Conservation (phyloP, 2,329 filamentous ascomycete species). For the Scolecobasidium constrictum region DNA sequence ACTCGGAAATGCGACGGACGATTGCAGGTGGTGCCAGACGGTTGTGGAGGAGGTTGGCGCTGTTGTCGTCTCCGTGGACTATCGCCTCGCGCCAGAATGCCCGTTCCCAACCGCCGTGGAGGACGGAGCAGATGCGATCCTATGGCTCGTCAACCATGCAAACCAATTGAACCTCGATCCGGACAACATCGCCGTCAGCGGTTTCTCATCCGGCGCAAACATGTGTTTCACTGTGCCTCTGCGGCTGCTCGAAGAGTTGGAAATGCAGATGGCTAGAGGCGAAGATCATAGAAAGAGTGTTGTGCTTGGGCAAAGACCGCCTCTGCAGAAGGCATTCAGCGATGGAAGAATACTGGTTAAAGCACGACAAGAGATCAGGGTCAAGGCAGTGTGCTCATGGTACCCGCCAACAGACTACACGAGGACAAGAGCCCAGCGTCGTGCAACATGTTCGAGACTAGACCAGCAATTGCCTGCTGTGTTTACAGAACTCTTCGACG, state of each 20-base stretch:
- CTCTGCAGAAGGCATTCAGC: conserved; percentile 24
- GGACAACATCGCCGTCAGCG: conserved; percentile 46
- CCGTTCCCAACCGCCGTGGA: conserved; percentile 54
- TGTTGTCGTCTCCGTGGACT: conserved; percentile 50
- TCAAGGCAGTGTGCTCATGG: conserved; percentile 49
- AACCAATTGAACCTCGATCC: conserved; percentile 45
- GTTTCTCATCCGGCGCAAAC: conserved; percentile 54
- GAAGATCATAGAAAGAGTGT: conserved; percentile 11
- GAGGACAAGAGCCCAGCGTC: conserved; percentile 46
- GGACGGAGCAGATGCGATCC: conserved; percentile 50
- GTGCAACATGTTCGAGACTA: conserved; percentile 42
- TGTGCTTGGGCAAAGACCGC: conserved; percentile 15
- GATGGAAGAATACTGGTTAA: conserved; percentile 17
- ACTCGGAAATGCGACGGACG: conserved; percentile 47
- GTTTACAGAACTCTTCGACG: conserved; percentile 42
- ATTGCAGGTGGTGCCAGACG: conserved; percentile 47
- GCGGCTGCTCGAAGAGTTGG: conserved; percentile 39
- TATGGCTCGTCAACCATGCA: conserved; percentile 47
- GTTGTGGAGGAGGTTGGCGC: conserved; percentile 46
- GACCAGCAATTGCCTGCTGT: conserved; percentile 40
- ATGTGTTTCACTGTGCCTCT: conserved; percentile 51
- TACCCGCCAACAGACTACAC: conserved; percentile 55
- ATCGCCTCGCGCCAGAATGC: conserved; percentile 49
- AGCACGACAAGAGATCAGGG: conserved; percentile 28
- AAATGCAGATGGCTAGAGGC: conserved; percentile 15